phyloP scores from a whole-genome alignment of 495 filamentous ascomycete genomes.

The Penicillium longicatenatum region DNA sequence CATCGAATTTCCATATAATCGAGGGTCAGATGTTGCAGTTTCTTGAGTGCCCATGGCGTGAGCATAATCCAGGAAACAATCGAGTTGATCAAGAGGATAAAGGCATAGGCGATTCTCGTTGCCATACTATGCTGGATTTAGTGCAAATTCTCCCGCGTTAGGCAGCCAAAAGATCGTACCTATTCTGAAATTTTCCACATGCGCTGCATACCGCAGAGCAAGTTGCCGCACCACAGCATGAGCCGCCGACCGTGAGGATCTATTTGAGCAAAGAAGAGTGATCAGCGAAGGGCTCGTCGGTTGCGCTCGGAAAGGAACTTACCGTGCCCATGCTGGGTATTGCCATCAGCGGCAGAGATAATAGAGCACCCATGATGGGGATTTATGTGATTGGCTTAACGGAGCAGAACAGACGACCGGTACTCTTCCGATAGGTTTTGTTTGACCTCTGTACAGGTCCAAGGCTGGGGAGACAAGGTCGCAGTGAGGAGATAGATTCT shows the following conservation, averaged over 20 bases:
- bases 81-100: constrained; percentile 94
- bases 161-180: constrained; percentile 50
- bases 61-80: constrained; percentile 99
- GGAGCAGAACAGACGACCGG: background rate
- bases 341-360: constrained; percentile 87
- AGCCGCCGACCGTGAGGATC: constrained; percentile 75
- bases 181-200: constrained; percentile 96
- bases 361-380: constrained; percentile 75
- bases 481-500: constrained; percentile 4
- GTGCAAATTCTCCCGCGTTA: constrained; percentile 3
- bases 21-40: constrained; percentile 84
- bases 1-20: constrained; percentile 95
- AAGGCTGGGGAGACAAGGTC: background rate
- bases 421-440: background rate
- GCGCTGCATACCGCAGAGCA: constrained; percentile 92
- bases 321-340: constrained; percentile 86
- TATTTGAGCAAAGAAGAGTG: constrained; percentile 33
- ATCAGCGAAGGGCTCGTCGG: constrained; percentile 30
- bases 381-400: background rate
- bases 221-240: constrained; percentile 93
- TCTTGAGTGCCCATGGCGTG: constrained; percentile 97
- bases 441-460: background rate
- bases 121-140: constrained; percentile 68
- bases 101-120: constrained; percentile 95
- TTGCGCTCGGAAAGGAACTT: constrained; percentile 36